A percentile compares a stretch with the other conserved stretches of the same genome.
phyloP scores from a whole-genome alignment of 495 filamentous ascomycete species.

The Xylaria acuta region DNA sequence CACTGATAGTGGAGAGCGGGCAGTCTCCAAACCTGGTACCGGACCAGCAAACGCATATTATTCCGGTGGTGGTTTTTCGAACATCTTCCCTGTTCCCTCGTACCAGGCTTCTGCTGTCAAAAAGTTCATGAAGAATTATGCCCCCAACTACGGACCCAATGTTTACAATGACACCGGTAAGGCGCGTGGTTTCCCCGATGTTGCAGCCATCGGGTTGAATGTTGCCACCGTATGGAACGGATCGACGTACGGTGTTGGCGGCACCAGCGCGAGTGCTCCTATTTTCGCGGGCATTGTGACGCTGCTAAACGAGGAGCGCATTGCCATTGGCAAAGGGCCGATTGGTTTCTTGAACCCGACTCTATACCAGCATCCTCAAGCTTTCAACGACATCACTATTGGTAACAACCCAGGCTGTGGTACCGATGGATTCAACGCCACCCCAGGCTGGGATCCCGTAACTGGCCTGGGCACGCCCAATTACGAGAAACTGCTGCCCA shows the following conservation, averaged over 20 bases:
- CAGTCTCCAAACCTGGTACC: conserved; percentile 46
- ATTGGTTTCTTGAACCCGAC: conserved; percentile 71
- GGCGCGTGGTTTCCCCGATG: conserved; percentile 66
- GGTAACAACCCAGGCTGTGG: conserved; percentile 65
- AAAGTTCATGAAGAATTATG: conserved; percentile 61
- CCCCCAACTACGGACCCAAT: conserved; percentile 55
- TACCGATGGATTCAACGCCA: conserved; percentile 53
- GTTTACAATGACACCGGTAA: conserved; percentile 47
- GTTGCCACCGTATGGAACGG: conserved; percentile 56
- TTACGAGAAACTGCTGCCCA: conserved; percentile 35
- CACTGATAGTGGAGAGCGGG: conserved; percentile 44
- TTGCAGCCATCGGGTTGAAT: conserved; percentile 64
- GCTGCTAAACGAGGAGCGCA: conserved; percentile 66
- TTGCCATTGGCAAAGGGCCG: conserved; percentile 57
- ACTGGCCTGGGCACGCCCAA: conserved; percentile 47
- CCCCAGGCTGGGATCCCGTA: conserved; percentile 48
- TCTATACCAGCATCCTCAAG: conserved; percentile 64
- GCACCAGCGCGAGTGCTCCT: conserved; percentile 46
- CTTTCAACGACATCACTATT: conserved; percentile 65
- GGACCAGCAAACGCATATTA: conserved; percentile 58
- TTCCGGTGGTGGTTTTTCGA: conserved; percentile 73
- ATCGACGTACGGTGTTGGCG: conserved; percentile 54
- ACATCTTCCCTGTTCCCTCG: conserved; percentile 64
- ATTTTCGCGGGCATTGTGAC: conserved; percentile 59
- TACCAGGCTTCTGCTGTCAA: conserved; percentile 67